phyloP scores from a whole-genome alignment of 225 moss, liverwort and hornwort species.

The Physcomitrellopsis africana region DNA sequence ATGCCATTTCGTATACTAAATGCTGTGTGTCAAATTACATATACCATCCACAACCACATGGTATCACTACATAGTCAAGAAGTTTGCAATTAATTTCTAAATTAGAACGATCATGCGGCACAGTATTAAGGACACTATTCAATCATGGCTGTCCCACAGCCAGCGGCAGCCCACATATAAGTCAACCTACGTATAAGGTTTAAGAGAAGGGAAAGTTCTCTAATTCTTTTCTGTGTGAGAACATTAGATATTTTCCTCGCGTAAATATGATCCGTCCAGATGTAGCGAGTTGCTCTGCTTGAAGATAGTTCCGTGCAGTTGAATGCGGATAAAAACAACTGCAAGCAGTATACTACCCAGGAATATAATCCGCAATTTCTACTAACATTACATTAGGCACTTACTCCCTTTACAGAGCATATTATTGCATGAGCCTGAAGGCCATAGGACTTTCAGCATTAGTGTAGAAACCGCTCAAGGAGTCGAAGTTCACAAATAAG shows the following conservation, averaged over 20 bases:
- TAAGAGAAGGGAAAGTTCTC: neutral
- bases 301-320: neutral
- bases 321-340: neutral
- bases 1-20: neutral
- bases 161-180: neutral
- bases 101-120: neutral
- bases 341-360: neutral
- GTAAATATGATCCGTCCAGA: neutral
- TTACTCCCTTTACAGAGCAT: neutral
- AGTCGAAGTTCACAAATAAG: neutral
- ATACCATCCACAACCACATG: neutral
- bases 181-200: conserved; percentile 9
- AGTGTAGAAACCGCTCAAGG: conserved; percentile 10
- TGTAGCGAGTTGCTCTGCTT: neutral
- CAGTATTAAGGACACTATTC: neutral
- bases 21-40: neutral
- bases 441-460: neutral
- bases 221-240: neutral
- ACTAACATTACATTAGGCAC: conserved; percentile 1
- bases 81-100: conserved; percentile 2
- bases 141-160: neutral
- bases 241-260: neutral
- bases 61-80: neutral
- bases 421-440: neutral
- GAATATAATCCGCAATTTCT: neutral